A percentile compares a stretch with the other conserved stretches of the same genome.
Evolutionary conservation across 495 filamentous ascomycete genomes (phyloP).

Genomic region (Apiosordaria backusii): DNA sequence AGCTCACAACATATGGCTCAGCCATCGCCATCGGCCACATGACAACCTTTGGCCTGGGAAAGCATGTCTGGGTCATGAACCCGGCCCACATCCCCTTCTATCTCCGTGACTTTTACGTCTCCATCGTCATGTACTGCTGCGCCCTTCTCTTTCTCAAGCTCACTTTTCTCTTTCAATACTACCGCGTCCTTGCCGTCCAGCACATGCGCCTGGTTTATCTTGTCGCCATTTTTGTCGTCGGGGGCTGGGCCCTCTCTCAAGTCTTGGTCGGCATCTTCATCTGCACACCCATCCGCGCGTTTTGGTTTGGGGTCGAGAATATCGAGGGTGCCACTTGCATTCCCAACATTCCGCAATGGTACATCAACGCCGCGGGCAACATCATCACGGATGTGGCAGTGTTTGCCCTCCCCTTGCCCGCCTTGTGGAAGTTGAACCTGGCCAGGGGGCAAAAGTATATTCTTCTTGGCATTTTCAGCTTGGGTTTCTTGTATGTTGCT

Average conservation of each 20-base stretch:
- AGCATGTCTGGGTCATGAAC: conserved; percentile 23
- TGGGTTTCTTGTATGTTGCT: conserved; percentile 39
- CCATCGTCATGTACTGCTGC: conserved; percentile 35
- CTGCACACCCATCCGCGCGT: conserved; percentile 30
- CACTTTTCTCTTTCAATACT: conserved; percentile 36
- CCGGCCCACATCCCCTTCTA: conserved; percentile 22
- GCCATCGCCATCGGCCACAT: conserved; percentile 27
- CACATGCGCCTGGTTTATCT: conserved; percentile 25
- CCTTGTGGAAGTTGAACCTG: conserved; percentile 40
- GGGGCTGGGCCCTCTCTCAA: conserved; percentile 31
- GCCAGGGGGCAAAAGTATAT: conserved; percentile 30
- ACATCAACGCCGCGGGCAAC: conserved; percentile 37
- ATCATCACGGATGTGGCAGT: conserved; percentile 40
- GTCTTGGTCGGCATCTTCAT: conserved; percentile 29
- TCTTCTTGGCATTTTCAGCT: conserved; percentile 36
- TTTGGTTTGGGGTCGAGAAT: conserved; percentile 23
- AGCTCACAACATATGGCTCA: conserved; percentile 16
- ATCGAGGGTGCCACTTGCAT: conserved; percentile 23
- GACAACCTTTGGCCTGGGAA: conserved; percentile 27
- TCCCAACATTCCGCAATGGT: conserved; percentile 30
- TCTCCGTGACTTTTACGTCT: conserved; percentile 31
- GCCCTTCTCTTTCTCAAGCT: conserved; percentile 30
- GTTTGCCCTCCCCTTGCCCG: conserved; percentile 33
- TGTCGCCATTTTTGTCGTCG: conserved; percentile 29
- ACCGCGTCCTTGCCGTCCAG: conserved; percentile 33